Base-by-base conservation (phyloP, 768 basidiomycete species). In the Trametes gibbosa region DNA sequence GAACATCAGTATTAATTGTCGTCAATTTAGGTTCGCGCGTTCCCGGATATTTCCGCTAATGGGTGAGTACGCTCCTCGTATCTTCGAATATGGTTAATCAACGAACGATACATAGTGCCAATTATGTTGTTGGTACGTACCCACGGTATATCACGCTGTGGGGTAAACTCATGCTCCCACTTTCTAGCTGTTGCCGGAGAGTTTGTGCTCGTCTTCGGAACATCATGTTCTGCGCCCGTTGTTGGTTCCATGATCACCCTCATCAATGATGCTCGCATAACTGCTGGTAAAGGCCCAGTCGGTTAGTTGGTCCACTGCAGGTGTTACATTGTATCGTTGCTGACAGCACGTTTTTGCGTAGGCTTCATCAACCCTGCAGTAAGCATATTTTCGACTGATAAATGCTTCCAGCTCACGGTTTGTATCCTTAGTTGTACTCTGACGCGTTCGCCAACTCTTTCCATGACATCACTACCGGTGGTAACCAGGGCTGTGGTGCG, bases 321-420 rank as follows among this genome's bases (percentile, higher is more conserved):
- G 2, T 14, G 27, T 7, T 25, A 8, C 8, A 0, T 21, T 34
- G 5, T 23, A 24, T 14, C 21, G 1, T 21, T 6, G 14, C n/a
- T 47, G 13, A 45, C 12, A 21, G 13, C 7, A 25, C 19, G n/a
- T 27, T 25, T 3, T 17, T 16, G 43, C 52, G 49, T 27, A 63
- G 63, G 72, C 2, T 73, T 73, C 66, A 80, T 89, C 59, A 89
- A 89, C 66, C 87, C 87, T 35, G 85, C 85, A 29, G 87, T 84
- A 39, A 68, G 19, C 10, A 46, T 29, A 3, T 16, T 12, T 25
- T 19, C 5, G 2, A 19, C 10, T 27, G 7, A 27, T 6, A 13
- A 27, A 4, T 14, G 2, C 39, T 24, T 9, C 19, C 5, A 21
- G 3, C 23, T 8, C 34, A n/a, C 16, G 10, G 43, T 3, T n/a